Percentiles rank a stretch among this genome's conserved stretches.
phyloP scores from a whole-genome alignment of 192 early-diverging fungal species.

The Coemansia sp. region DNA sequence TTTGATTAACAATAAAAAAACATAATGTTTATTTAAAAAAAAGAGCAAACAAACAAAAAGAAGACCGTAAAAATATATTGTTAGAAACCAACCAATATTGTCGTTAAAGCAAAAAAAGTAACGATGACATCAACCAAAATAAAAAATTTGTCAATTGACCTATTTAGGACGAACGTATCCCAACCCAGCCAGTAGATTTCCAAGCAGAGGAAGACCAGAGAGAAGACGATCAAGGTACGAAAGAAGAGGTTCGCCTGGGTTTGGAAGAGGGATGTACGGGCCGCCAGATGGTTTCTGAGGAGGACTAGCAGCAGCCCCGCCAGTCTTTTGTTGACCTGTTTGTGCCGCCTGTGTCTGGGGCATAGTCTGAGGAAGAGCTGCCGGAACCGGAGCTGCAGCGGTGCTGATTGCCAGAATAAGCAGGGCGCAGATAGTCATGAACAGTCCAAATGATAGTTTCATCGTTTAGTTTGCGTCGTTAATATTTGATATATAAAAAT shows the following conservation, averaged over 20 bases:
- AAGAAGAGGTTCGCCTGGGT: conserved; percentile 27
- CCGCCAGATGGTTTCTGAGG: neutral
- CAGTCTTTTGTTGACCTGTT: neutral
- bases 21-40: neutral
- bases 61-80: neutral
- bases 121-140: neutral
- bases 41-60: neutral
- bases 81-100: neutral
- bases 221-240: conserved; percentile 46
- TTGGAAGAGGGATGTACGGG: conserved; percentile 39
- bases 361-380: neutral
- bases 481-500: neutral
- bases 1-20: too few species aligned
- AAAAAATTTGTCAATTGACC: neutral
- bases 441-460: conserved; percentile 1
- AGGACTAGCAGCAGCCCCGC: neutral
- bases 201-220: conserved; percentile 26
- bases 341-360: neutral
- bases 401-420: conserved; percentile 1
- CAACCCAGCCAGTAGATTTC: conserved; percentile 35
- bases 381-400: conserved; percentile 1
- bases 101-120: neutral
- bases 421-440: neutral
- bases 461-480: neutral
- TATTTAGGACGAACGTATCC: conserved; percentile 43